phyloP scores from a whole-genome alignment of 2,329 filamentous ascomycete genomes.

The Phaeosphaeria sp. region DNA sequence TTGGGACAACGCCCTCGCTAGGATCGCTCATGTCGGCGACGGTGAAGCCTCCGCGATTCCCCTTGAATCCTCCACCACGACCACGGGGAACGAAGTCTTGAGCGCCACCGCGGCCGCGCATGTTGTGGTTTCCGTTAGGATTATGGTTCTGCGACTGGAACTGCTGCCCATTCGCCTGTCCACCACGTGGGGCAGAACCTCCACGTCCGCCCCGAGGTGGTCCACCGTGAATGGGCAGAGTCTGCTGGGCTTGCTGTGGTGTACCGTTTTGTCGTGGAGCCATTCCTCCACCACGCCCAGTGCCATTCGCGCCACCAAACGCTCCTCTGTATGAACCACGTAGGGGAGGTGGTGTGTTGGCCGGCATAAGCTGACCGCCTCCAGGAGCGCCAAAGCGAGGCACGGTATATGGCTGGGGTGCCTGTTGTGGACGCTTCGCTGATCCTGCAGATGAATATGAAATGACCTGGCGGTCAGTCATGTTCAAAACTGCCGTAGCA shows the following conservation, averaged over 20 bases:
- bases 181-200: conserved; percentile 46
- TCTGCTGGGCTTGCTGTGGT: conserved; percentile 38
- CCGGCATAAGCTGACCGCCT: conserved; percentile 66
- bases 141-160: conserved; percentile 31
- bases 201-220: conserved; percentile 49
- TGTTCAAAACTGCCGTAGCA: conserved; percentile 85
- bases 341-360: conserved; percentile 63
- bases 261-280: conserved; percentile 40
- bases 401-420: conserved; percentile 60
- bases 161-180: conserved; percentile 36
- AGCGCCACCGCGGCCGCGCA: conserved; percentile 39
- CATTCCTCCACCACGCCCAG: conserved; percentile 47
- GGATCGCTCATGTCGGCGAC: conserved; percentile 59
- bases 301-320: conserved; percentile 54
- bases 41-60: conserved; percentile 53
- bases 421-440: conserved; percentile 59
- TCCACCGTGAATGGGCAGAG: conserved; percentile 49
- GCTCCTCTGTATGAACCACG: conserved; percentile 65
- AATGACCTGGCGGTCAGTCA: conserved; percentile 81
- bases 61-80: conserved; percentile 45
- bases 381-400: conserved; percentile 62
- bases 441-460: conserved; percentile 65
- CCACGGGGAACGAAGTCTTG: conserved; percentile 48
- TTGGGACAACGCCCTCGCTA: conserved; percentile 59
- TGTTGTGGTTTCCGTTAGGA: conserved; percentile 27